Evolutionary conservation across 805 yeast species (phyloP).

Genomic region (Zygoascus tannicola): DNA sequence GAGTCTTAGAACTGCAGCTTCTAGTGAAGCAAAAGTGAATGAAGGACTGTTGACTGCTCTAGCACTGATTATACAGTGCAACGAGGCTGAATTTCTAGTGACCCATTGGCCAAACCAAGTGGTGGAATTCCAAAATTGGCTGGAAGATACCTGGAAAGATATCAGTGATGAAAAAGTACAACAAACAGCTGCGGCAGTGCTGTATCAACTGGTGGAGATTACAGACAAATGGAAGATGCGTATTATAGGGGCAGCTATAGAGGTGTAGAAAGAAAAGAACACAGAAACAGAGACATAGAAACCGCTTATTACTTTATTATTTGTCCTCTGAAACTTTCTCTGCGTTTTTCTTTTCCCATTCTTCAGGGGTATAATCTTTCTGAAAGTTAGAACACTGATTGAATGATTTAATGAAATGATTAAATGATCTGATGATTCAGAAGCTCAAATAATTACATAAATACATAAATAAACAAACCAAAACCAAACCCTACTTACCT

Average conservation of each 20-base stretch:
- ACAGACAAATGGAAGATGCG: slow-evolving; percentile 19
- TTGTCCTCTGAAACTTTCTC: no score
- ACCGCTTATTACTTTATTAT: no score
- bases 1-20: slow-evolving; percentile 10
- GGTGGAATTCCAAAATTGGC: slow-evolving; percentile 25
- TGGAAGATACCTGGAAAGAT: slow-evolving; percentile 24
- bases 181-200: slow-evolving; percentile 27
- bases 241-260: slow-evolving; percentile 11
- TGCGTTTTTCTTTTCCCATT: slow-evolving; percentile 49
- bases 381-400: no score
- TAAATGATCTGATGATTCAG: no score
- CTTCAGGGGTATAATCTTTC: slow-evolving; percentile 64
- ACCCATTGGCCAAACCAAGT: slow-evolving; percentile 22
- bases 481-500: no score
- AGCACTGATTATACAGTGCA: slow-evolving; percentile 25
- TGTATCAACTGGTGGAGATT: slow-evolving; percentile 22
- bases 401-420: no score
- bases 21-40: slow-evolving; percentile 16
- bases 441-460: no score
- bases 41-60: slow-evolving; percentile 28
- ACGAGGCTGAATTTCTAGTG: slow-evolving; percentile 22
- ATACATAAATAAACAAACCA: no score
- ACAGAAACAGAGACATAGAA: no score
- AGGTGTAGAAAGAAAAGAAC: no score
- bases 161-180: slow-evolving; percentile 22